Base-by-base conservation (phyloP, 176 grass and related monocot genomes). In the Carex scoparia region DNA sequence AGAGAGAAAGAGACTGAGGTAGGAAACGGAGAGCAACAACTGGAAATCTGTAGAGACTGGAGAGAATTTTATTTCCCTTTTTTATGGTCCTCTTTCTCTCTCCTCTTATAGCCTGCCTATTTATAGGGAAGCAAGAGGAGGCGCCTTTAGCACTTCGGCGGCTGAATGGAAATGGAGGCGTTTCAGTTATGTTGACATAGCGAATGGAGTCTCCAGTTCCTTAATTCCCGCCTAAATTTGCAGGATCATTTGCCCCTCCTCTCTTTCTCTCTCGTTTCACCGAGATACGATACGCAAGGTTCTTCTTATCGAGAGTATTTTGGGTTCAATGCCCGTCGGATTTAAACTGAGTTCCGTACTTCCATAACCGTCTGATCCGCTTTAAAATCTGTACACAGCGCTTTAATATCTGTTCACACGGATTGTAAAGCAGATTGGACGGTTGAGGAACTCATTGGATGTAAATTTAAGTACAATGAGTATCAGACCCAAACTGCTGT, bases 171-270 rank as follows among this genome's bases (percentile, higher is more conserved):
- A 51, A 51, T 82, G 80, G 80, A 83, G 42, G 28, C 28, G 14
- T 44, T 65, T 82, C 80, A 83, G 80, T 83, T 67, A 83, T 32
- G 28, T 49, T 56, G 73, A 55, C 73, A 77, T 53, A 10, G 79
- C 28, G 10, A 65, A 19, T 51, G 61, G 46, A 19, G 55, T 83
- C 81, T 66, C 65, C 27, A 55, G 37, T 68, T 14, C n/a, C 69
- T 51, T 4, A 31, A 16, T 83, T 83, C 63, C 81, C 81, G 81
- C 81, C 60, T 81, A 28, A 68, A 83, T 30, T 67, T 67, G 12
- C 67, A 53, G 5, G 7, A 69, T 69, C 65, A 35, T 30, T 33
- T 69, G 38, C 1, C 66, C 14, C 66, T 69, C 32, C 32, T 69
- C 4, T 40, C 5, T 4, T 2, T 31, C 23, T 66, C 42, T 8